Base-by-base conservation (phyloP, 2,329 filamentous ascomycete genomes). In the Penicillium sp. region DNA sequence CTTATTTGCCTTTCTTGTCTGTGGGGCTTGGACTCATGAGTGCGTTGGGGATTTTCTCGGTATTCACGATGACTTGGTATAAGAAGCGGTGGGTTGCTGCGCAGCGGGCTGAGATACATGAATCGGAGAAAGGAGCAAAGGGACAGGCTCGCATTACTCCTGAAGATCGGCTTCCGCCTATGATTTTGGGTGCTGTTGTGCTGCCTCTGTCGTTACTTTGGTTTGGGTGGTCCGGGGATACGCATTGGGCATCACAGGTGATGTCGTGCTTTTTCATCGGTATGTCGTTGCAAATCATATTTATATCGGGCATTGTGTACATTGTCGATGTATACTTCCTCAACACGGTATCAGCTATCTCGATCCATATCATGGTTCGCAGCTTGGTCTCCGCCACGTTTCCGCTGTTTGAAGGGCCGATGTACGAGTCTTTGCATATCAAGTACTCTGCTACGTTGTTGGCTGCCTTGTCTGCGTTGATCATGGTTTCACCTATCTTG, bases 401-500 rank as follows among this genome's bases (percentile, higher is more conserved):
- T 29, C 66, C 66, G 4, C 52, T 67, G 12, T 63, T 62, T 41
- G 63, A 63, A 23, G 49, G 54, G 1, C 55, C 59, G 1, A 60
- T 65, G 58, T 67, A 65, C 49, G 42, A 56, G 4, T 45, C 22
- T 3, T 29, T 65, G 42, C 55, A 59, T 11, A 57, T 67, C 6
- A 59, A 63, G 35, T 67, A 59, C 57, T 61, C 64, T 22, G 53
- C 61, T 15, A 67, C 64, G 2, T 27, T 67, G 33, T 37, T 65
- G 6, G 61, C 60, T 1, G 58, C 44, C 0, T 7, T 67, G 33
- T 81, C 72, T 2, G 80, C 77, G 0, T 87, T 85, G 33, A 96
- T 78, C 57, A 95, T 81, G 2, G 91, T 90, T 63, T 95, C 90
- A 4, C 63, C 64, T 4, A 62, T 66, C n/a, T 41, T 60, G 26